phyloP scores from a whole-genome alignment of 140 eudicot species.

The Oenanthe javanica region DNA sequence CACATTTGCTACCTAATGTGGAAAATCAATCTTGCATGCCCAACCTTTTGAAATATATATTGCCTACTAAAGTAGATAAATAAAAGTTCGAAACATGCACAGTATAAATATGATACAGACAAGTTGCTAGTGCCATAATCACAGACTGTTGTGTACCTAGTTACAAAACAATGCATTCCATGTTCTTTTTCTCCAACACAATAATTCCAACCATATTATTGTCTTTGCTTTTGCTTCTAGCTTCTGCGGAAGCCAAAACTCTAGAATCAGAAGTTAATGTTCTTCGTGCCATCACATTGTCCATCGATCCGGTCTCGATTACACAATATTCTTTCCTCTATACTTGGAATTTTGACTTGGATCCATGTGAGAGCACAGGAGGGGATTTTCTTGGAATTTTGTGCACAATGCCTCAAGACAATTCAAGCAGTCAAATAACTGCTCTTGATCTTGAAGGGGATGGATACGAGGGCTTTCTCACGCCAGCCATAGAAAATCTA shows the following conservation, averaged over 20 bases:
- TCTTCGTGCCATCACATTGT: conserved; percentile 21
- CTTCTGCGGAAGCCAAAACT: conserved; percentile 22
- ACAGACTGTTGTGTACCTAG: background rate
- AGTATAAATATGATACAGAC: background rate
- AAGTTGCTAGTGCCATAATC: background rate
- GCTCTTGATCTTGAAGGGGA: conserved; percentile 40
- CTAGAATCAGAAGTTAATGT: conserved; percentile 26
- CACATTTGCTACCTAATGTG: conserved; percentile 15
- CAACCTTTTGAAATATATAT: background rate
- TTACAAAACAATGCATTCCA: background rate
- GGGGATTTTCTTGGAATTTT: conserved; percentile 35
- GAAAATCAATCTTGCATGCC: conserved; percentile 19
- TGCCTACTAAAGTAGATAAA: background rate
- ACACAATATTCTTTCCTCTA: conserved; percentile 28
- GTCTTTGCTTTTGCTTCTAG: background rate
- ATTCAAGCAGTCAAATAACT: conserved; percentile 30
- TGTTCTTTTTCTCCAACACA: background rate
- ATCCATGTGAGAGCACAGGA: conserved; percentile 45
- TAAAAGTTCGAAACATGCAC: background rate
- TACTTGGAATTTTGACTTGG: conserved; percentile 33
- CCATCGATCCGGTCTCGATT: conserved; percentile 41
- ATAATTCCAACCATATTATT: background rate
- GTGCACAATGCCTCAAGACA: conserved; percentile 33
- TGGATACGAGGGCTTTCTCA: conserved; percentile 42
- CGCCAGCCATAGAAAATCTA: conserved; percentile 33